phyloP scores from a whole-genome alignment of 179 eudicot species.

The Spergularia azorica region DNA sequence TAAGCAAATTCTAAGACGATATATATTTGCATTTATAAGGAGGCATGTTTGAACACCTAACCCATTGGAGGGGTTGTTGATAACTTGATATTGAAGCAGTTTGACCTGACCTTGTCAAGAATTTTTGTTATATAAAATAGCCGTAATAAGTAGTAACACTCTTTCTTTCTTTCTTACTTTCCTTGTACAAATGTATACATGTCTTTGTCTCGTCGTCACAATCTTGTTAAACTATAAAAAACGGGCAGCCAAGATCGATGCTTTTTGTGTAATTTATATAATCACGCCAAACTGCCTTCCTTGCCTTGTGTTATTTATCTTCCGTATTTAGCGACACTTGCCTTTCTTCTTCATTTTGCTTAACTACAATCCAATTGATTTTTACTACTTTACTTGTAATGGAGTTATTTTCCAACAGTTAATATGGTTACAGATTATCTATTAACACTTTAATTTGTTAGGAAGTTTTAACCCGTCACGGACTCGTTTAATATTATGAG shows the following conservation, averaged over 20 bases:
- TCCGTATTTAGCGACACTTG: neutral
- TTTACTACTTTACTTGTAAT: neutral
- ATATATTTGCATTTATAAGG: slow-evolving; percentile 6
- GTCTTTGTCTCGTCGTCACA: slow-evolving; percentile 22
- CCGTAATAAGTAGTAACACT: neutral
- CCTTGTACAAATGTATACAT: neutral
- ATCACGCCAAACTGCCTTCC: slow-evolving; percentile 18
- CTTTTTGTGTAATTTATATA: neutral
- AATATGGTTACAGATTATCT: no score
- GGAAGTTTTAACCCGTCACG: no score
- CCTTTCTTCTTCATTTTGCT: neutral
- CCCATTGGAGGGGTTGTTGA: slow-evolving; percentile 6
- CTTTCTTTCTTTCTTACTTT: no score
- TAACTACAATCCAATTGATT: neutral
- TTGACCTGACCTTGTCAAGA: slow-evolving; percentile 9
- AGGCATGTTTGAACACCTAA: neutral
- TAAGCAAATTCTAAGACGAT: no score
- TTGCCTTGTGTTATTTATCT: neutral
- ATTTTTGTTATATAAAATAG: neutral
- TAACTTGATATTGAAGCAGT: slow-evolving; percentile 8
- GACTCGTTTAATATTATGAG: no score
- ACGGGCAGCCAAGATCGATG: slow-evolving; percentile 12
- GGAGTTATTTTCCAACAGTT: no score
- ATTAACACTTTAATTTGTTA: no score
- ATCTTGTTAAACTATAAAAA: slow-evolving; percentile 16